These are phyloP conservation scores for Pugionium cornutum DNA, from an alignment of 345 rosid genomes.

Conservation along the genomic window DNA sequence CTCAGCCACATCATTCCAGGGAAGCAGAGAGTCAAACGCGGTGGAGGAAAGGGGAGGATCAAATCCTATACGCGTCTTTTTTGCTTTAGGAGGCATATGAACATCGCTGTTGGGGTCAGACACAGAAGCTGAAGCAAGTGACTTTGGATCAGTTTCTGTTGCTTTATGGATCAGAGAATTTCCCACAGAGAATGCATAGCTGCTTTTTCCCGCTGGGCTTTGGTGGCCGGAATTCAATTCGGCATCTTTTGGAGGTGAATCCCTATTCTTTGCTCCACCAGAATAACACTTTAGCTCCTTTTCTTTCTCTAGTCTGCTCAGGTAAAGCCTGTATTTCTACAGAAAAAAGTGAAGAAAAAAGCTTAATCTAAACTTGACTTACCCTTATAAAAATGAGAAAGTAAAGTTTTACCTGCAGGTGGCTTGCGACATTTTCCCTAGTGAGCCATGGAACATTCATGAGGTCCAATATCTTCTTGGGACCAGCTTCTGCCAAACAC, in stretches of 20 bases:
- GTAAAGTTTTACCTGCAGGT: conserved; percentile 69
- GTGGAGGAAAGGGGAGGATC: conserved; percentile 46
- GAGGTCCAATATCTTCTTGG: conserved; percentile 90
- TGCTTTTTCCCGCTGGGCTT: conserved; percentile 42
- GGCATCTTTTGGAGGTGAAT: conserved; percentile 53
- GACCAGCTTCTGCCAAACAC: conserved; percentile 89
- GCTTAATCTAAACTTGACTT: conserved; percentile 2
- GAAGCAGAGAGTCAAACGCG: conserved; percentile 47
- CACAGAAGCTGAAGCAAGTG: conserved; percentile 43
- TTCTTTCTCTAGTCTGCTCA: conserved; percentile 78
- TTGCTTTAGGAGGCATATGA: conserved; percentile 38
- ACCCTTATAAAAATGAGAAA: neutral
- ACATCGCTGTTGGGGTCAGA: conserved; percentile 48
- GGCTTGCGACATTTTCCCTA: conserved; percentile 95
- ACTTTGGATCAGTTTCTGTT: conserved; percentile 49
- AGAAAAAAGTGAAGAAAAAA: conserved; percentile 12
- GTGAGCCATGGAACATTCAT: conserved; percentile 97
- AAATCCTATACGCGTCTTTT: conserved; percentile 47
- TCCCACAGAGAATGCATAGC: conserved; percentile 45
- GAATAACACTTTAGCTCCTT: conserved; percentile 50
- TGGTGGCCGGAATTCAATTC: conserved; percentile 44
- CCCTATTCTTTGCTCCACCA: conserved; percentile 59
- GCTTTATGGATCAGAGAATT: conserved; percentile 45
- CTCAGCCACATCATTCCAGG: conserved; percentile 63
- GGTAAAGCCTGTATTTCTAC: conserved; percentile 97